phyloP scores from a whole-genome alignment of 108 stramenopile species.

The Skeletonema menzelii region DNA sequence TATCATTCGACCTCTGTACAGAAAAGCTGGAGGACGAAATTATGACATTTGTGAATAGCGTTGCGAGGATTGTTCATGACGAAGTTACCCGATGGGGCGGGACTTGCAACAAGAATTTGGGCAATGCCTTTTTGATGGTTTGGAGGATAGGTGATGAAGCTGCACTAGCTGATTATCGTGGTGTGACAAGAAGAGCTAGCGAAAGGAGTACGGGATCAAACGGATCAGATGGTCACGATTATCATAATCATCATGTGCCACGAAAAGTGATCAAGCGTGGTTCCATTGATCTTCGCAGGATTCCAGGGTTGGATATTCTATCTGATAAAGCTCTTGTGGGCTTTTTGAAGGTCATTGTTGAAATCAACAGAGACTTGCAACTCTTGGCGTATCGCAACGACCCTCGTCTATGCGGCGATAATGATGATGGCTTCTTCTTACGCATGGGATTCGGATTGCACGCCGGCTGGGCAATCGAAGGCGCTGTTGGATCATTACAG shows the following conservation, averaged over 20 bases:
- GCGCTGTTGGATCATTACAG: slow-evolving; percentile 89
- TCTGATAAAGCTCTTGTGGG: slow-evolving; percentile 83
- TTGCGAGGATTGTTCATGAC: slow-evolving; percentile 89
- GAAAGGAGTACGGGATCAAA: slow-evolving; percentile 11
- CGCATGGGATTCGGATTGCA: slow-evolving; percentile 91
- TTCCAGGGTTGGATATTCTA: slow-evolving; percentile 70
- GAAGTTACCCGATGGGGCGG: slow-evolving; percentile 90
- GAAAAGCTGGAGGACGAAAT: slow-evolving; percentile 84
- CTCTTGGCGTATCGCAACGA: slow-evolving; percentile 70
- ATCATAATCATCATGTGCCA: not conserved
- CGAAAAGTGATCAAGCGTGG: slow-evolving; percentile 8
- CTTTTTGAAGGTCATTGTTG: slow-evolving; percentile 81
- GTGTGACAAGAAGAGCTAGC: slow-evolving; percentile 10
- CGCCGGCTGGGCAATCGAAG: slow-evolving; percentile 97
- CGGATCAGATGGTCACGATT: not conserved
- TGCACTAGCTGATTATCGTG: slow-evolving; percentile 25
- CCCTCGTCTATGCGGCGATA: slow-evolving; percentile 23
- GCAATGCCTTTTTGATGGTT: slow-evolving; percentile 92
- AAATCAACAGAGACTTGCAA: slow-evolving; percentile 75
- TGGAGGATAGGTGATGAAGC: slow-evolving; percentile 88
- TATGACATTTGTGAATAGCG: slow-evolving; percentile 94
- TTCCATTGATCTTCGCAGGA: slow-evolving; percentile 41
- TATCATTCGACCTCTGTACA: slow-evolving; percentile 83
- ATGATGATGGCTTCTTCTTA: slow-evolving; percentile 33
- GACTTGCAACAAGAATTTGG: slow-evolving; percentile 95